These are phyloP conservation scores for Hypoxylon lenormandii DNA, from an alignment of 495 filamentous ascomycete species.

Conservation along the genomic window DNA sequence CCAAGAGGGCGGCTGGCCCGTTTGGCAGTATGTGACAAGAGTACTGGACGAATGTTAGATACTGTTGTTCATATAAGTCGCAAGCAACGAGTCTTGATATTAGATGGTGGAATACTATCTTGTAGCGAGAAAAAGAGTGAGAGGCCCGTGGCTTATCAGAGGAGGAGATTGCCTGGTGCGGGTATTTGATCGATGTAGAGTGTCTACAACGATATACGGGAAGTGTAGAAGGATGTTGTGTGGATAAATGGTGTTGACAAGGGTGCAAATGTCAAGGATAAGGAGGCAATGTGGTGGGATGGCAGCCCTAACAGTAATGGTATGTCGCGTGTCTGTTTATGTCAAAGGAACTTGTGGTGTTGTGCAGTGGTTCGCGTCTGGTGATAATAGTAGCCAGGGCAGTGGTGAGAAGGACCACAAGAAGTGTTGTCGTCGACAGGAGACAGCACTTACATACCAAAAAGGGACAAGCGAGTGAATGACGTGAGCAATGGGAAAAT, in stretches of 20 bases:
- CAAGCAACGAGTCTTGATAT: no score
- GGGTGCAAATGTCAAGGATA: neutral
- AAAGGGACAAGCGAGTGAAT: slow-evolving; percentile 32
- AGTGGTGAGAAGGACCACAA: neutral
- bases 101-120: no score
- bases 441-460: slow-evolving; percentile 44
- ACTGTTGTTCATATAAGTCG: no score
- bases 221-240: no score
- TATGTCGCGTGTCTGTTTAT: no score
- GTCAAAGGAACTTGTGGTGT: no score
- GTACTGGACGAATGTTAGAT: no score
- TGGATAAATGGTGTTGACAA: neutral
- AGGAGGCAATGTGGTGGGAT: neutral
- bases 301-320: no score
- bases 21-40: neutral
- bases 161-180: neutral
- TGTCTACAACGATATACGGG: no score
- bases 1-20: neutral
- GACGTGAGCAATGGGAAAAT: slow-evolving; percentile 44
- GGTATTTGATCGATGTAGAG: neutral
- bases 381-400: no score
- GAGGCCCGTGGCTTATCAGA: neutral
- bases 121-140: neutral
- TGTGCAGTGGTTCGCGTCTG: no score
- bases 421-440: neutral